Conservation (phyloP, 73 alveolate species). For the Paramecium octaurelia region DNA sequence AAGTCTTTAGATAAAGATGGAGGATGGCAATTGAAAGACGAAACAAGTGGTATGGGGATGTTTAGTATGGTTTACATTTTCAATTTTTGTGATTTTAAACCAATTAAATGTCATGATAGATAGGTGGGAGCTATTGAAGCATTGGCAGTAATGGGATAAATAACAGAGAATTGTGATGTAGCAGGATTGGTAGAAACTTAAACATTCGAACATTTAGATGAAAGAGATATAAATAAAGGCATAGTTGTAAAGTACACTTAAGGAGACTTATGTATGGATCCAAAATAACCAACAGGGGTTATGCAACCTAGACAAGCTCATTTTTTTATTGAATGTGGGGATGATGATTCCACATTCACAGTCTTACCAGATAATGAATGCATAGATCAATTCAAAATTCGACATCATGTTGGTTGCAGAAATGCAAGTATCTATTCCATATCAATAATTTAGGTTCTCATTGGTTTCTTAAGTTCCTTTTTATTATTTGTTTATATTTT, state of each 20-base stretch:
- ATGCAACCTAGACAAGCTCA: constrained; percentile 51
- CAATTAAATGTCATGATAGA: constrained; percentile 36
- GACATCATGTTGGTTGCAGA: constrained; percentile 1
- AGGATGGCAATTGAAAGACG: constrained; percentile 44
- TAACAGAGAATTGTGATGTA: constrained; percentile 51
- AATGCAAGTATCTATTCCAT: background rate
- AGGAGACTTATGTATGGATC: constrained; percentile 51
- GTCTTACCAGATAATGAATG: constrained; percentile 35
- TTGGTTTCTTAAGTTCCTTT: constrained; percentile 11
- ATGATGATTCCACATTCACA: background rate
- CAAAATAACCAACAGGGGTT: constrained; percentile 38
- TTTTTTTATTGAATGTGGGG: constrained; percentile 34
- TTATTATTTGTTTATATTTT: background rate
- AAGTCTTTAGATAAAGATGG: background rate
- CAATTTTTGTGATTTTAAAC: constrained; percentile 21
- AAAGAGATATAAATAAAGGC: background rate
- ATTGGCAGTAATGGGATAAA: constrained; percentile 50
- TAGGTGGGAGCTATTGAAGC: constrained; percentile 46
- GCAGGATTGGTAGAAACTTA: constrained; percentile 29
- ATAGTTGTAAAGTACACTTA: background rate
- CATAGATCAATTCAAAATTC: constrained; percentile 16
- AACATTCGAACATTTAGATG: background rate
- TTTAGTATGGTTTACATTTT: constrained; percentile 40
- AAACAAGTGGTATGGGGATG: constrained; percentile 49
- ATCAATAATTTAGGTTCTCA: background rate